Conservation (phyloP, 2,329 filamentous ascomycete genomes). For the Grosmannia serpens region DNA sequence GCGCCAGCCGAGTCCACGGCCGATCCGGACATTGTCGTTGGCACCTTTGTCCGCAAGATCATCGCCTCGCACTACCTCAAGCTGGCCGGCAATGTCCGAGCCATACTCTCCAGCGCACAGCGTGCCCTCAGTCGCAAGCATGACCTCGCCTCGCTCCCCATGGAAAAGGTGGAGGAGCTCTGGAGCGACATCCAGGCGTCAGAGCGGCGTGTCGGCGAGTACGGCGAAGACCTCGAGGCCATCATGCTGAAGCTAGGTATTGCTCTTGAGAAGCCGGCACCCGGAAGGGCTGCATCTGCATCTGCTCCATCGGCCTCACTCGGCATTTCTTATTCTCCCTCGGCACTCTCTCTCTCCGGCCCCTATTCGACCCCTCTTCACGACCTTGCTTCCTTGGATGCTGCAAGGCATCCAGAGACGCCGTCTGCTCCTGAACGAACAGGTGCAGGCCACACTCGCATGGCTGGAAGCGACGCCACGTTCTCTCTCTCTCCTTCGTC, state of each 20-base stretch:
- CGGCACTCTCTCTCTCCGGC: background rate
- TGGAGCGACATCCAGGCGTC: constrained; percentile 18
- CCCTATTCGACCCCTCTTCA: too few species aligned
- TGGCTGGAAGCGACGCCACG: background rate
- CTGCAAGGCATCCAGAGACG: background rate
- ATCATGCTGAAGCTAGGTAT: constrained; percentile 17
- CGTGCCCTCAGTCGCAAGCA: constrained; percentile 15
- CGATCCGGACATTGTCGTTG: constrained; percentile 8
- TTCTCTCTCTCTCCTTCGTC: too few species aligned
- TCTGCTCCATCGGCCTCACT: background rate
- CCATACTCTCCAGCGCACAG: constrained; percentile 13
- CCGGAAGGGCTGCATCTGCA: background rate
- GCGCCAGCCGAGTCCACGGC: constrained; percentile 5
- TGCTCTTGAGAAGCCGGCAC: constrained; percentile 9
- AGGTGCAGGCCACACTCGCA: background rate
- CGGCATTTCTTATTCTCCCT: background rate
- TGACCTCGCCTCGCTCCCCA: constrained; percentile 11
- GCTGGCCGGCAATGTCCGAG: constrained; percentile 14
- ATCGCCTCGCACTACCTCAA: constrained; percentile 15
- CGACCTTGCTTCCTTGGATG: too few species aligned
- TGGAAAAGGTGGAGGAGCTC: constrained; percentile 15
- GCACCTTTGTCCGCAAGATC: constrained; percentile 15
- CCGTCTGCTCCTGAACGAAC: too few species aligned
- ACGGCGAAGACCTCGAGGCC: constrained; percentile 15
- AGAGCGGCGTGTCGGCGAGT: constrained; percentile 16